Conservation (phyloP, 768 basidiomycete genomes). For the Crucibulum laeve region DNA sequence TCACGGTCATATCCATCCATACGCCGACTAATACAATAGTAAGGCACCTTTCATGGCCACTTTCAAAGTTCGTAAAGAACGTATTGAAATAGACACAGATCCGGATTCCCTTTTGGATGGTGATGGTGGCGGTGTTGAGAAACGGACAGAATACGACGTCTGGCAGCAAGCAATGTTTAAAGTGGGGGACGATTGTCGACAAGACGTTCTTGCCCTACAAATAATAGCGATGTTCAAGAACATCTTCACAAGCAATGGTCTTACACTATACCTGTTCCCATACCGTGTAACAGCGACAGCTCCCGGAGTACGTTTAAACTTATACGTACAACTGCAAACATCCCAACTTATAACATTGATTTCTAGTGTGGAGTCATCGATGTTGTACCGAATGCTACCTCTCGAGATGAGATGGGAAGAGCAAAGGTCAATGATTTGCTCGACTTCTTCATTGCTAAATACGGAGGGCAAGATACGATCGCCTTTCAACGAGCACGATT, state of each 20-base stretch:
- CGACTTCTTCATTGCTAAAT: conserved; percentile 91
- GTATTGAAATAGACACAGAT: conserved; percentile 59
- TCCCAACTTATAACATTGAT: not conserved
- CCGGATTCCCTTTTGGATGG: conserved; percentile 71
- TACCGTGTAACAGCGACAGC: conserved; percentile 97
- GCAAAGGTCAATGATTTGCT: conserved; percentile 96
- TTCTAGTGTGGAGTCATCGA: conserved; percentile 94
- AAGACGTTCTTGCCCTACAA: conserved; percentile 96
- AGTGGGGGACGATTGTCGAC: conserved; percentile 98
- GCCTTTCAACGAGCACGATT: conserved; percentile 89
- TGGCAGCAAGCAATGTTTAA: conserved; percentile 99
- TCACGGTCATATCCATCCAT: not conserved
- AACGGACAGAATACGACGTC: conserved; percentile 69
- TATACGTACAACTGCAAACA: not conserved
- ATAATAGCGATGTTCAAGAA: conserved; percentile 99
- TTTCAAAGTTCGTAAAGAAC: conserved; percentile 94
- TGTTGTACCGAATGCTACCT: conserved; percentile 96
- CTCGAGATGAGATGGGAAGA: conserved; percentile 98
- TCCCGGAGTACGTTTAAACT: conserved; percentile 68
- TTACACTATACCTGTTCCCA: conserved; percentile 89
- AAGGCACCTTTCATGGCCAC: conserved; percentile 99
- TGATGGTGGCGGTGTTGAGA: conserved; percentile 54
- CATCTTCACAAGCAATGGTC: conserved; percentile 83
- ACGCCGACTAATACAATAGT: conserved; percentile 4
- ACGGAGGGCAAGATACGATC: conserved; percentile 85